phyloP scores from a whole-genome alignment of 257 asterid genomes.

The Thymus mandschuricus region DNA sequence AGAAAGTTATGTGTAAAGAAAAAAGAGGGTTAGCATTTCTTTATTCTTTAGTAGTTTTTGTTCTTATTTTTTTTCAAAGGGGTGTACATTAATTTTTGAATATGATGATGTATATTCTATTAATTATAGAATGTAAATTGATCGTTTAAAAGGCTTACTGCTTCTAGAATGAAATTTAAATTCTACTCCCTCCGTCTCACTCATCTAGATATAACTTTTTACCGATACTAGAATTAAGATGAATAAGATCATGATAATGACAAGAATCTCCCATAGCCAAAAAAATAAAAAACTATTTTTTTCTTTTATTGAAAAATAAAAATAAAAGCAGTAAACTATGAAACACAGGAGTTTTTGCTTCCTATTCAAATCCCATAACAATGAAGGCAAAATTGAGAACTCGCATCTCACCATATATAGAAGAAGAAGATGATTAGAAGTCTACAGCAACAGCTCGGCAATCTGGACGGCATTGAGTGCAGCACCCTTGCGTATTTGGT shows the following conservation, averaged over 20 bases:
- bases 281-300: too few species aligned
- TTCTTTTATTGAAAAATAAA: neutral
- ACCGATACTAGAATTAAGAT: too few species aligned
- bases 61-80: too few species aligned
- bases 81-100: neutral
- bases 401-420: constrained; percentile 25
- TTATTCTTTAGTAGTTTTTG: constrained; percentile 20
- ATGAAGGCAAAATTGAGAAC: constrained; percentile 24
- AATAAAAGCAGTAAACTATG: constrained; percentile 9
- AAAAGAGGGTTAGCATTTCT: neutral
- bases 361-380: neutral
- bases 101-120: too few species aligned
- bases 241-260: neutral
- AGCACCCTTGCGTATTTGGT: constrained; percentile 97
- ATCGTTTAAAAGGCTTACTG: too few species aligned
- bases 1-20: constrained; percentile 9
- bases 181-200: too few species aligned
- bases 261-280: neutral
- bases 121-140: too few species aligned
- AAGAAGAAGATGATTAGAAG: neutral
- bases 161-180: too few species aligned
- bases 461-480: constrained; percentile 91
- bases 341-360: neutral
- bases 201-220: too few species aligned
- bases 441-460: constrained; percentile 76